Base-by-base conservation (phyloP, 2,329 filamentous ascomycete genomes). In the Chrysosporium keratinophilum region DNA sequence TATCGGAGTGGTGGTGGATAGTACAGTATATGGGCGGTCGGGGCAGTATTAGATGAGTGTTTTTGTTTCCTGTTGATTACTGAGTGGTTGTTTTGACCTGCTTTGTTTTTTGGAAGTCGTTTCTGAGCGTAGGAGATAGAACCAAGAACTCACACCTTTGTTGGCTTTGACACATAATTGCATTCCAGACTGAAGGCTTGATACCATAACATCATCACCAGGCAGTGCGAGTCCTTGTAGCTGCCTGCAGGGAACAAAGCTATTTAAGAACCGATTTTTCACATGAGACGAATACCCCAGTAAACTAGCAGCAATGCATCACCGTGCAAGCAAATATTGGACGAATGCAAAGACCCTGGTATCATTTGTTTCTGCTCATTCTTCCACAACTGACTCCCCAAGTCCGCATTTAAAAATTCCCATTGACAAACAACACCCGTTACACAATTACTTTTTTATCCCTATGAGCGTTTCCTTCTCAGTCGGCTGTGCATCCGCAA, bases 221-320 rank as follows among this genome's bases (percentile, higher is more conserved):
- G 23, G 23, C 23, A 28, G 23, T 28, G 23, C 23, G 23, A 28
- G 23, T 28, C 23, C 23, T 28, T 4, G 7, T 28, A 28, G 23
- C 23, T 28, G 23, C 11, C 39, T 17, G 14, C 14, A 14, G 7
- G 15, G 14, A 41, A 41, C 39, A 41, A 19, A 14, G 7, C 14
- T 9, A 14, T 9, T 23, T 12, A 44, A 49, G 28, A 40, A 23
- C n/a, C 12, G n/a, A 40, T 39, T 39, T 11, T 17, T 20, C 10
- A 44, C 4, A 45, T 52, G 31, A 15, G 15, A 44, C 23, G 23
- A 37, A 39, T 40, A 23, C 40, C 34, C 31, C 19, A 46, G 20
- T 33, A 51, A 52, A 46, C 42, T 52, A 52, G 50, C 41, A 52
- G 50, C 34, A 52, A 40, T 52, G 50, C 50, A 46, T 46, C 45